Percentiles rank a stretch among this genome's conserved stretches.
These are phyloP conservation scores for Colletotrichum cereale DNA, from an alignment of 2,329 filamentous ascomycete genomes.

Conservation along the genomic window DNA sequence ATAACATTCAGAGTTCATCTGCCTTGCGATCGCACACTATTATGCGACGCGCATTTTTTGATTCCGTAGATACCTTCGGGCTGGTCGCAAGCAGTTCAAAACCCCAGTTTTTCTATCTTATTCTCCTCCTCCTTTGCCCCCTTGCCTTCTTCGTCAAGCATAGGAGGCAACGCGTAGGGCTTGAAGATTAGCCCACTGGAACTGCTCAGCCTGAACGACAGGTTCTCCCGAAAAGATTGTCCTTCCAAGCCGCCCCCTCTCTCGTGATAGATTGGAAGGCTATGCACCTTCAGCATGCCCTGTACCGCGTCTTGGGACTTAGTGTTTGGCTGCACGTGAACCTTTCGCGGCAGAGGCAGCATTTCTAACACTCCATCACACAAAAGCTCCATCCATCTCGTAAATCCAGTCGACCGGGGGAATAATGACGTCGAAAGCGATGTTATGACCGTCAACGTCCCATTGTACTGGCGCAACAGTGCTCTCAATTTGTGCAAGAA, in stretches of 20 bases:
- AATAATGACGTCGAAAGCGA: constrained; percentile 86
- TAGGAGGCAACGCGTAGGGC: constrained; percentile 88
- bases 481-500: constrained; percentile 85
- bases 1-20: background rate
- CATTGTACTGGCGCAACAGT: constrained; percentile 76
- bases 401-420: constrained; percentile 79
- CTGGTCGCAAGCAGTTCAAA: constrained; percentile 58
- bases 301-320: constrained; percentile 81
- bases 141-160: constrained; percentile 73
- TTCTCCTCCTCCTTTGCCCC: constrained; percentile 62
- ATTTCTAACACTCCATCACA: constrained; percentile 90
- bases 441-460: constrained; percentile 77
- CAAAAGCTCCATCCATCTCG: constrained; percentile 87
- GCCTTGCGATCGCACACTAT: background rate
- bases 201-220: constrained; percentile 90
- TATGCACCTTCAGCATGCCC: constrained; percentile 86
- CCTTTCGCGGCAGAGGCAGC: constrained; percentile 73
- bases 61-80: background rate
- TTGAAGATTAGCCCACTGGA: constrained; percentile 85
- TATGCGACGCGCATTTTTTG: no score
- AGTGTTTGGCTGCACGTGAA: constrained; percentile 62
- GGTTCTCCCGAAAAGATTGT: constrained; percentile 80
- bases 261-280: constrained; percentile 87
- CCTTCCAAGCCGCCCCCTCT: constrained; percentile 82
- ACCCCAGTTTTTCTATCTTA: constrained; percentile 78